Evolutionary conservation across 305 asterid species (phyloP).

Genomic region (Caryopteris hybrid): DNA sequence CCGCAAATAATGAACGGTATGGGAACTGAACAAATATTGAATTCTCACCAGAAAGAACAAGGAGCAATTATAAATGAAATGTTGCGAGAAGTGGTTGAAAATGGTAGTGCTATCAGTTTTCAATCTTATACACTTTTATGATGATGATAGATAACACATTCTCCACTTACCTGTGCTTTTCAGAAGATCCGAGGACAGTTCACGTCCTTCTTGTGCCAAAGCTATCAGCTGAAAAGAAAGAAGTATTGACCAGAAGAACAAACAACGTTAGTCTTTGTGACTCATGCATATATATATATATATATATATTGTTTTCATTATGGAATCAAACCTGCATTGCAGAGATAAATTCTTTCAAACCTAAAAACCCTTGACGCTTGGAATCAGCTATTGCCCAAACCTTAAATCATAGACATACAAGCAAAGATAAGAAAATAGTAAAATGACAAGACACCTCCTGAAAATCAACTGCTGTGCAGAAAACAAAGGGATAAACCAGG

Average conservation of each 20-base stretch:
- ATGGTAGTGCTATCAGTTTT: background rate
- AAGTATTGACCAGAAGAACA: constrained; percentile 5
- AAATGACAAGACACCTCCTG: background rate
- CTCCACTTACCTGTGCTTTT: constrained; percentile 49
- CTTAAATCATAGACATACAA: constrained; percentile 31
- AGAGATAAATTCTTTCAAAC: constrained; percentile 65
- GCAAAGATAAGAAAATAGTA: background rate
- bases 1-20: too few relatives aligned
- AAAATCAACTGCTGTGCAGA: constrained; percentile 7
- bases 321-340: constrained; percentile 75
- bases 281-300: background rate
- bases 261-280: constrained; percentile 6
- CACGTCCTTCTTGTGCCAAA: constrained; percentile 81
- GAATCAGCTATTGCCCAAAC: constrained; percentile 92
- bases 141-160: constrained; percentile 2
- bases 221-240: constrained; percentile 55
- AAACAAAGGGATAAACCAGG: background rate
- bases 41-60: background rate
- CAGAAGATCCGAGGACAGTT: constrained; percentile 46
- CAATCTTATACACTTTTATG: background rate
- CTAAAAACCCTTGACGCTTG: constrained; percentile 76
- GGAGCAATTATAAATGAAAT: background rate
- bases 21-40: background rate
- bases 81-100: background rate
- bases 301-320: background rate